Evolutionary conservation across 257 asterid genomes (phyloP), one percentile per base, ranked within the genome.

Genomic region (Solanum virginianum): DNA sequence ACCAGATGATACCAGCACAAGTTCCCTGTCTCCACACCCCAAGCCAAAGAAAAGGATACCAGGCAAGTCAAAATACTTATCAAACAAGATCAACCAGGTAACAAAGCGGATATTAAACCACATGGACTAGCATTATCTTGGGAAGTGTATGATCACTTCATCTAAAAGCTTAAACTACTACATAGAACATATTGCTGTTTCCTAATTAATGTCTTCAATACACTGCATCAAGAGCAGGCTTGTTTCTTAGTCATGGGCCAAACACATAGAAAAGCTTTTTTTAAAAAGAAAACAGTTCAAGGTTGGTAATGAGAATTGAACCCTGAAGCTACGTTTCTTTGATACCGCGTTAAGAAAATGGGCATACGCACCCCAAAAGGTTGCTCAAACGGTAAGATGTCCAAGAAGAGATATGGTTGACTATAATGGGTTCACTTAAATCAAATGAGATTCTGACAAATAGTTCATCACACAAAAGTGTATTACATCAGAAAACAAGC

Each of bases 1-100:
- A 85, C 99, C 99, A 89, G 90, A 89, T 62, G 90, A 90, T 84
- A 94, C 96, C 90, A 85, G 74, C 63, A 84, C 86, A 85, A 85
- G 89, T 74, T 92, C 98, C 75, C 99, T 97, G 92, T 65, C 24
- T 36, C 69, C 80, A 66, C 36, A 51, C 53, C 62, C 32, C 55
- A 83, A 83, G 82, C 49, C 24, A 80, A 80, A 63, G 80, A 84
- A 80, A 71, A 84, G 86, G 57, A 86, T 83, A 53, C 18, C 69
- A 29, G 47, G 36, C 74, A 49, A 16, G 29, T 66, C 51, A 83
- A 45, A 83, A 79, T 47, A 79, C 82, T 75, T 49, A 16, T 26
- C 47, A 75, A 75, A 49, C 82, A 51, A 79, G 82, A 79, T 26
- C 82, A 79, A 10, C 49, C 82, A 79, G 82, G 82, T 26, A 55